Percentiles rank a stretch among this genome's conserved stretches.
phyloP scores from a whole-genome alignment of 345 rosid species.

The Microcos paniculata region DNA sequence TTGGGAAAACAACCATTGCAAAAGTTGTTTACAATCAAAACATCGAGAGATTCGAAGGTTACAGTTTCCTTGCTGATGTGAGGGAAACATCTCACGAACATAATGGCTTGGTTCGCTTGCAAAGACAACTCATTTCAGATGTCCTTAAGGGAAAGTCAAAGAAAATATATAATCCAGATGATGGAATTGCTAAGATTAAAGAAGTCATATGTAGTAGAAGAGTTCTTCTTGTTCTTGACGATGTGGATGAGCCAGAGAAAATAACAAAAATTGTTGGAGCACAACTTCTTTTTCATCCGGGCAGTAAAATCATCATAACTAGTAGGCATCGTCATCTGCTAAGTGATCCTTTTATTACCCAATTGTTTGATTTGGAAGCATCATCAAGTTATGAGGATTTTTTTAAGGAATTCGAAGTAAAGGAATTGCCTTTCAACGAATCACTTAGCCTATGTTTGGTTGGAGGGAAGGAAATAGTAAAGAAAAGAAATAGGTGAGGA shows the following conservation, averaged over 20 bases:
- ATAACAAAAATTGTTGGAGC: not conserved
- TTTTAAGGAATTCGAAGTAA: not conserved
- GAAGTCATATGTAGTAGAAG: not conserved
- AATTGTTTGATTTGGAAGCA: not conserved
- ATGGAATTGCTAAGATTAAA: not conserved
- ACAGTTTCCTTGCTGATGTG: conserved; percentile 30
- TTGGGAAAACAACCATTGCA: not conserved
- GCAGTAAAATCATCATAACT: not conserved
- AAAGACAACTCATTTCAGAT: conserved; percentile 27
- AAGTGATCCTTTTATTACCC: not conserved
- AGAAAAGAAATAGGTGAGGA: too few relatives aligned
- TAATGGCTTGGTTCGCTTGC: conserved; percentile 18
- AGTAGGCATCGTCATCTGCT: not conserved
- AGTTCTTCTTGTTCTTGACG: conserved; percentile 14
- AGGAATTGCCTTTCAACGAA: not conserved
- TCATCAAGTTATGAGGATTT: not conserved
- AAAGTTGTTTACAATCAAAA: not conserved
- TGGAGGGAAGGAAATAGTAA: too few relatives aligned
- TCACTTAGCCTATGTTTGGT: too few relatives aligned
- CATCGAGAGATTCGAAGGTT: conserved; percentile 20
- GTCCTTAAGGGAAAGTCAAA: not conserved
- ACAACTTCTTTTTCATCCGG: not conserved
- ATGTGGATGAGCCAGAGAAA: not conserved
- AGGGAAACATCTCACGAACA: conserved; percentile 14
- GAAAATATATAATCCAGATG: not conserved